Evolutionary conservation across 2,329 filamentous ascomycete genomes (phyloP).

Genomic region (Coleophoma crateriformis): DNA sequence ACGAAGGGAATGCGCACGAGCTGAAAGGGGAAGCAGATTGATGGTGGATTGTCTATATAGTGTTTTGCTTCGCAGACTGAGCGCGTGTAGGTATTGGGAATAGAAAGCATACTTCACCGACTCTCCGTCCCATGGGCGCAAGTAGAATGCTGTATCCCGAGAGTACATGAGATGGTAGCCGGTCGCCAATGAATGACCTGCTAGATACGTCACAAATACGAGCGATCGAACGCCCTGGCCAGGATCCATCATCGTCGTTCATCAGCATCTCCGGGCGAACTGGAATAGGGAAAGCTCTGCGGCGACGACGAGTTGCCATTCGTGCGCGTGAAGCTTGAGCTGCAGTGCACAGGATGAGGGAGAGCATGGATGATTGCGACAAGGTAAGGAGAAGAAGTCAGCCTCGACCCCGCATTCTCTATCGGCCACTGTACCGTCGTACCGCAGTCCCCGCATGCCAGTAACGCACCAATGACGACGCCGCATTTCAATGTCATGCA

Average conservation of each 20-base stretch:
- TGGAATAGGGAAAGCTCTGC: no score
- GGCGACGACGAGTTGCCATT: background rate
- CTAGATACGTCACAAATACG: no score
- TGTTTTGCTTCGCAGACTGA: constrained; percentile 4
- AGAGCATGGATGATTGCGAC: no score
- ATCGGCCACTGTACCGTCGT: background rate
- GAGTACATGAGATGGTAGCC: no score
- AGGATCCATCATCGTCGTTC: no score
- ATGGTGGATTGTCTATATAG: constrained; percentile 2
- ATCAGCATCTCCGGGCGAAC: no score
- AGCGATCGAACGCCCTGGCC: no score
- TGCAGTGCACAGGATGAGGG: no score
- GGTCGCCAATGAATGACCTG: no score
- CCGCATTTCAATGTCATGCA: background rate
- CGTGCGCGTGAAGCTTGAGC: background rate
- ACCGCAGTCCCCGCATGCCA: background rate
- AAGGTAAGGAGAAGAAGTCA: background rate
- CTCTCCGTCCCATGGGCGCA: constrained; percentile 1
- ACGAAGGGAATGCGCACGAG: background rate
- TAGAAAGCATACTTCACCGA: constrained; percentile 16
- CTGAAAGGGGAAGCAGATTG: background rate
- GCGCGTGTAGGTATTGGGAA: constrained; percentile 15
- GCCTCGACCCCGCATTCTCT: background rate
- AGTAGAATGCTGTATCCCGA: background rate
- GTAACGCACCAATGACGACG: background rate